Evolutionary conservation across 2,329 filamentous ascomycete genomes (phyloP).

Genomic region (Pyrenochaeta sp.): DNA sequence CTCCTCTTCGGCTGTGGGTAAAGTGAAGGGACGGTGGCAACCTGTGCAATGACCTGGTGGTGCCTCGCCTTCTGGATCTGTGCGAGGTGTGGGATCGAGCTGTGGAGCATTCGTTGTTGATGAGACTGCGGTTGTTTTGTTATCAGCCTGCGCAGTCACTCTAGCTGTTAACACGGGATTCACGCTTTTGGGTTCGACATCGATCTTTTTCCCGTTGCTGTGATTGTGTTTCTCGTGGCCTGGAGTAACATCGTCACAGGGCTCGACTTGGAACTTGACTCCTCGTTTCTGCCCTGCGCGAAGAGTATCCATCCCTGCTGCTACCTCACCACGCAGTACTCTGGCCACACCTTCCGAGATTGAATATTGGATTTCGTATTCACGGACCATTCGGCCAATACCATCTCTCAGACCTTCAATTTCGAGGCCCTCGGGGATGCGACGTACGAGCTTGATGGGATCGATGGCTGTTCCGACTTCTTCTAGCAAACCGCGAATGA

Average conservation of each 20-base stretch:
- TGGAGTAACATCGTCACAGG: conserved; percentile 46
- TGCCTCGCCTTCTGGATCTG: conserved; percentile 32
- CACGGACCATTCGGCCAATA: conserved; percentile 87
- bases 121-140: conserved; percentile 29
- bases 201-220: conserved; percentile 28
- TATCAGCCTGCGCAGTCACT: conserved; percentile 26
- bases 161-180: conserved; percentile 36
- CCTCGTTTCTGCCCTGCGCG: conserved; percentile 82
- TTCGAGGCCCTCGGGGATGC: conserved; percentile 92
- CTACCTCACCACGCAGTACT: conserved; percentile 87
- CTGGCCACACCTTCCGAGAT: conserved; percentile 90
- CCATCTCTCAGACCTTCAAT: conserved; percentile 91
- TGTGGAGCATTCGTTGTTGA: conserved; percentile 26
- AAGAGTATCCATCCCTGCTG: conserved; percentile 80
- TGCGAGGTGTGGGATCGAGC: conserved; percentile 33
- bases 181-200: conserved; percentile 39
- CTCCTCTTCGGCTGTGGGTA: conserved; percentile 42
- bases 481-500: conserved; percentile 90
- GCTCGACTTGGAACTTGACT: conserved; percentile 84
- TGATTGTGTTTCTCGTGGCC: conserved; percentile 17
- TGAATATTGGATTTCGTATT: conserved; percentile 93
- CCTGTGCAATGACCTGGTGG: conserved; percentile 46
- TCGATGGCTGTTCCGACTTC: conserved; percentile 95
- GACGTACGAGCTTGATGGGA: conserved; percentile 85
- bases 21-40: conserved; percentile 42